These are phyloP conservation scores for Bacterosira constricta DNA, from an alignment of 108 stramenopile genomes.

Conservation along the genomic window DNA sequence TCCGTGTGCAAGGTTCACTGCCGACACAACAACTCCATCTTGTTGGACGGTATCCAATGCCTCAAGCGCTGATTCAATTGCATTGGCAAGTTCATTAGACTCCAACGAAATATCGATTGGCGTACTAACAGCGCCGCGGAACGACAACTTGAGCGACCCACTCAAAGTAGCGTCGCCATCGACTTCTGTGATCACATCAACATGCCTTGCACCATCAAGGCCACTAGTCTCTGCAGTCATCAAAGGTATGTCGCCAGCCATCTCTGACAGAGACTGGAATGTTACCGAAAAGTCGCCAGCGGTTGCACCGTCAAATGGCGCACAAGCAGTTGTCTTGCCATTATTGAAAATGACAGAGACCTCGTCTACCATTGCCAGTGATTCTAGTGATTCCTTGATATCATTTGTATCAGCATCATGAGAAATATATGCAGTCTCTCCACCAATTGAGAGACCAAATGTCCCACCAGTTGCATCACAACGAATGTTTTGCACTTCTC, in stretches of 20 bases:
- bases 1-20: constrained; percentile 38
- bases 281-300: constrained; percentile 58
- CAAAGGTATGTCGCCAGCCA: constrained; percentile 64
- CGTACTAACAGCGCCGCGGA: constrained; percentile 61
- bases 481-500: constrained; percentile 37
- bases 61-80: constrained; percentile 58
- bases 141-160: constrained; percentile 71
- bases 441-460: constrained; percentile 68
- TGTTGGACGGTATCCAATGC: constrained; percentile 64
- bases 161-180: constrained; percentile 61
- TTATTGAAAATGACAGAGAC: constrained; percentile 53
- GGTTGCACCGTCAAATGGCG: constrained; percentile 28
- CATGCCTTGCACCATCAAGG: constrained; percentile 61
- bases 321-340: constrained; percentile 36
- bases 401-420: constrained; percentile 53
- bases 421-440: constrained; percentile 55
- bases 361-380: constrained; percentile 47
- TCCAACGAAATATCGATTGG: constrained; percentile 44
- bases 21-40: constrained; percentile 51
- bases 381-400: constrained; percentile 63
- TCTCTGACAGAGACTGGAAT: constrained; percentile 50
- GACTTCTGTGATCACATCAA: constrained; percentile 48
- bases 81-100: constrained; percentile 26
- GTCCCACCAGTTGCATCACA: constrained; percentile 84
- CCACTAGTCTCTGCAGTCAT: constrained; percentile 54